Evolutionary conservation across 441 rosid genomes (phyloP).

Genomic region (Gossypium trilobum): DNA sequence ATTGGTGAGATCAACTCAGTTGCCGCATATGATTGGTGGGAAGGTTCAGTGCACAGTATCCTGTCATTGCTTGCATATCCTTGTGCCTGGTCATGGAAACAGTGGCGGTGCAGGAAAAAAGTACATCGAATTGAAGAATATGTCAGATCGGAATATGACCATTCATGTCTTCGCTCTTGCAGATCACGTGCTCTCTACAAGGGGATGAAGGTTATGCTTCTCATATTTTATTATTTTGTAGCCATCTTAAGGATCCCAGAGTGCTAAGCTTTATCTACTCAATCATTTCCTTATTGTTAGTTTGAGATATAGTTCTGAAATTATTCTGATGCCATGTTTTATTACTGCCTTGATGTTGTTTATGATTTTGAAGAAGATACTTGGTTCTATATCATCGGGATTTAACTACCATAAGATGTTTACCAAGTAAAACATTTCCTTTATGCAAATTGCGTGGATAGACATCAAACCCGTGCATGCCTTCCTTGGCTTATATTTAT

Average conservation of each 20-base stretch:
- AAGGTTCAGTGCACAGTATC: conserved; percentile 89
- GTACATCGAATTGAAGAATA: conserved; percentile 85
- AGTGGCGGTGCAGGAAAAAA: conserved; percentile 83
- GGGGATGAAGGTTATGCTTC: conserved; percentile 83
- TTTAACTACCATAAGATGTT: background rate
- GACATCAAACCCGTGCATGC: background rate
- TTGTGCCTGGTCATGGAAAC: conserved; percentile 98
- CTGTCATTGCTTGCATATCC: conserved; percentile 86
- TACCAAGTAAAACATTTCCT: background rate
- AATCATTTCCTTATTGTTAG: too few relatives aligned
- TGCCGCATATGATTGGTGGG: conserved; percentile 99
- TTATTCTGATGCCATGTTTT: conserved; percentile 1
- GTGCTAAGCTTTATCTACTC: too few relatives aligned
- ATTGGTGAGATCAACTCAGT: conserved; percentile 91
- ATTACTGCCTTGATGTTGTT: background rate
- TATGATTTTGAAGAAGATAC: background rate
- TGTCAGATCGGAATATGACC: conserved; percentile 92
- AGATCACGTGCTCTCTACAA: conserved; percentile 94
- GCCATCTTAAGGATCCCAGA: conserved; percentile 7
- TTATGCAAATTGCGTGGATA: background rate
- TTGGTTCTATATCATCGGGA: background rate
- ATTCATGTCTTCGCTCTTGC: conserved; percentile 96
- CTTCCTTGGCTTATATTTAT: background rate
- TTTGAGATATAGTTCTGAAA: background rate
- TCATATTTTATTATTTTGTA: conserved; percentile 11